Percentiles rank a stretch among this genome's conserved stretches.
Evolutionary conservation across 108 stramenopile species (phyloP).

Genomic region (Chaetoceros muelleri): DNA sequence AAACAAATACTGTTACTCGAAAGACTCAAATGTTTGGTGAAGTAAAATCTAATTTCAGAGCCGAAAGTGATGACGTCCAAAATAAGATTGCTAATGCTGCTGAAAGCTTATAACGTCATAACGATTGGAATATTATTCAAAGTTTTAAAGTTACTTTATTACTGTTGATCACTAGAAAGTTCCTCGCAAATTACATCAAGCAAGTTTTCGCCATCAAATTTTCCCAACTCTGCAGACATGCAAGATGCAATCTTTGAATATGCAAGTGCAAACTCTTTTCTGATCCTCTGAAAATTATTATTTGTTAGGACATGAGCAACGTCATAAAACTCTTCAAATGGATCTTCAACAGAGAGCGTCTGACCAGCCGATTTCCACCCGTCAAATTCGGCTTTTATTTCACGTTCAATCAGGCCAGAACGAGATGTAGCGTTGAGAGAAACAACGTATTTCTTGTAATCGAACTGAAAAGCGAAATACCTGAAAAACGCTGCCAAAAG

Average conservation of each 20-base stretch:
- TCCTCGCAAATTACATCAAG: slow-evolving; percentile 2
- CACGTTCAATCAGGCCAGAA: slow-evolving; percentile 59
- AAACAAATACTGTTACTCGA: slow-evolving; percentile 17
- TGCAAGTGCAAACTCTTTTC: slow-evolving; percentile 75
- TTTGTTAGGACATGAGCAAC: slow-evolving; percentile 97
- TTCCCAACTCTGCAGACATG: neutral
- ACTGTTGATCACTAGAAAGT: neutral
- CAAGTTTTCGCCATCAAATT: neutral
- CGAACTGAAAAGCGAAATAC: slow-evolving; percentile 84
- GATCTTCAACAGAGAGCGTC: slow-evolving; percentile 93
- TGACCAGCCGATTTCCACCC: slow-evolving; percentile 79
- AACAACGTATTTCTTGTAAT: slow-evolving; percentile 80
- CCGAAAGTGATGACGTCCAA: no score
- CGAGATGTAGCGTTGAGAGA: slow-evolving; percentile 43
- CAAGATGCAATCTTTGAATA: slow-evolving; percentile 64
- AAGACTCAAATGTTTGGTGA: slow-evolving; percentile 20
- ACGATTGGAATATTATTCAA: no score
- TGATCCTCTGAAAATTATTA: slow-evolving; percentile 60
- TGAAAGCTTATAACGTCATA: no score
- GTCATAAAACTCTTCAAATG: slow-evolving; percentile 98
- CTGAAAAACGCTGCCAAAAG: slow-evolving; percentile 88
- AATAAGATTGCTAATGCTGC: no score
- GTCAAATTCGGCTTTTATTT: slow-evolving; percentile 87
- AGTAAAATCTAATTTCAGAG: slow-evolving; percentile 30
- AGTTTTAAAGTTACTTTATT: neutral